Base-by-base conservation (phyloP, 139 green algal genomes). In the Desmodesmus armatus region DNA sequence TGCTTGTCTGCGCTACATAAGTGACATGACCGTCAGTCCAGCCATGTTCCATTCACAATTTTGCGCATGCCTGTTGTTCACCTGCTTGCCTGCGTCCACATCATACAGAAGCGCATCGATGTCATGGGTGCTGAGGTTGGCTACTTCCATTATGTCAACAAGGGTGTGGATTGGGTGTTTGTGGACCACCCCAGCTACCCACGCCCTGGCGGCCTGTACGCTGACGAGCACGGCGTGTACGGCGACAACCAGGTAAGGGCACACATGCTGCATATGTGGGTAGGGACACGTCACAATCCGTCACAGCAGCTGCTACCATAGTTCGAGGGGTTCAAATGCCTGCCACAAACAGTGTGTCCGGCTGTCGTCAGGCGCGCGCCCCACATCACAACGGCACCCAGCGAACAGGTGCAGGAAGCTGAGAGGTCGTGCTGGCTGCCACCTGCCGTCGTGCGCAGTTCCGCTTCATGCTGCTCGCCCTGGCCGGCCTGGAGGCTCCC, bases 121-220 rank as follows among this genome's bases (percentile, higher is more conserved):
- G 63, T 84, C 63, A 77, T 79, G 33, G 85, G 79, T 41, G 35
- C 65, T 15, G 82, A 90, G 81, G 87, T 94, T 4, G 86, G 84
- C 47, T 92, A 85, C 74, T 91, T 79, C 85, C 84, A 89, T 47
- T 78, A 88, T 41, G 21, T 49, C 17, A 47, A 85, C 41, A 85
- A 91, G 33, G 94, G 94, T 2, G 94, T 97, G 29, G 94, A 97
- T 87, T 97, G 84, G 63, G 90, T 98, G 63, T 98, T 98, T 87
- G 91, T 98, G 33, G 94, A 97, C 81, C 92, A 97, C 84, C 87
- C 88, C 21, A 91, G 88, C 40, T 97, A 91, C 88, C 84, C 85
- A 11, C 88, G 94, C 27, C 86, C 89, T 2, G 95, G 93, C 0
- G 90, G 85, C 27, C 78, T 96, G 2, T 99, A 99, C 81, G 91